Evolutionary conservation across 352 stramenopile species (phyloP).

Genomic region (Phytophthora tentaculata): DNA sequence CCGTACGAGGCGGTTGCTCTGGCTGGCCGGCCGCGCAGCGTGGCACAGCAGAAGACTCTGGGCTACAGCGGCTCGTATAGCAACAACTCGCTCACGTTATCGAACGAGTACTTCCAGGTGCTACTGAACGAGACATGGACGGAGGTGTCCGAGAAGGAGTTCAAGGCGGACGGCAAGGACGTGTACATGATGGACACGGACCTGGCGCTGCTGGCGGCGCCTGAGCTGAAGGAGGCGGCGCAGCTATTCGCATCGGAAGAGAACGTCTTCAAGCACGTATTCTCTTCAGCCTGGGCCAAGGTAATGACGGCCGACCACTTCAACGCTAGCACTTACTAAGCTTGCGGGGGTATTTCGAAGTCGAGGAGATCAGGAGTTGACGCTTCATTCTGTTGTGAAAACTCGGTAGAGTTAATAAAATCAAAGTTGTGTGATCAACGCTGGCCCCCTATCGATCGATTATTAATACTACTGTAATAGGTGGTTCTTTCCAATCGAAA

Average conservation of each 20-base stretch:
- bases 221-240: constrained; percentile 28
- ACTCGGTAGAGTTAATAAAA: constrained; percentile 31
- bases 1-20: constrained; percentile 94
- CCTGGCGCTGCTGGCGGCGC: constrained; percentile 28
- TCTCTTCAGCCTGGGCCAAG: constrained; percentile 28
- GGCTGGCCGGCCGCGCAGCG: constrained; percentile 87
- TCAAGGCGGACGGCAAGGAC: constrained; percentile 32
- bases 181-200: constrained; percentile 38
- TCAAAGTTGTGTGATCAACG: constrained; percentile 22
- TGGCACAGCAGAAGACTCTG: constrained; percentile 86
- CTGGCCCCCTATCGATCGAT: no score
- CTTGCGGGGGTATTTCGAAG: no score
- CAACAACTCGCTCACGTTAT: constrained; percentile 77
- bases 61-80: constrained; percentile 90
- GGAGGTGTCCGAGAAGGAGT: constrained; percentile 28
- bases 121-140: constrained; percentile 34
- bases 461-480: no score
- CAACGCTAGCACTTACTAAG: constrained; percentile 27
- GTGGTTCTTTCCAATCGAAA: no score
- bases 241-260: constrained; percentile 25
- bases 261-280: constrained; percentile 27
- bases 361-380: constrained; percentile 12
- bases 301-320: constrained; percentile 39
- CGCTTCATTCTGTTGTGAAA: constrained; percentile 5
- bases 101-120: constrained; percentile 52